Conservation (phyloP, 345 rosid species). For the Xanthoceras sorbifolium region DNA sequence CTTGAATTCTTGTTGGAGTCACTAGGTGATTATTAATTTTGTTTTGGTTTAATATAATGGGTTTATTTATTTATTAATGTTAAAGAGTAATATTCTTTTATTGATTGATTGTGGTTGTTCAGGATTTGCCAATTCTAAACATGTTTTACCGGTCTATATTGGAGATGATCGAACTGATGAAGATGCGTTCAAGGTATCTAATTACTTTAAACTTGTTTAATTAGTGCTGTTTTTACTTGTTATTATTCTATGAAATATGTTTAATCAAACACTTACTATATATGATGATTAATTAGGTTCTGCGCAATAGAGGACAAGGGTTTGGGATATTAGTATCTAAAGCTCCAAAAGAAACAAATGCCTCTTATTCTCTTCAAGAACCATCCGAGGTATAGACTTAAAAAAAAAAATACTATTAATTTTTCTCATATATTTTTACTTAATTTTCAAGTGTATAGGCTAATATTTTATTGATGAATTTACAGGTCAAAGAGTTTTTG, state of each 20-base stretch:
- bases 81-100: neutral
- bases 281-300: slow-evolving; percentile 66
- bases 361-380: slow-evolving; percentile 82
- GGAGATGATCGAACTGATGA: slow-evolving; percentile 97
- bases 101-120: slow-evolving; percentile 9
- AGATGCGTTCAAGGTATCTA: slow-evolving; percentile 85
- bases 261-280: neutral
- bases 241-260: neutral
- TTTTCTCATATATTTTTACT: no score
- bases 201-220: neutral
- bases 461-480: neutral
- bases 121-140: slow-evolving; percentile 65
- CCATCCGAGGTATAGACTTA: slow-evolving; percentile 82
- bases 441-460: no score
- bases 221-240: neutral
- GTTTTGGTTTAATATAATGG: neutral
- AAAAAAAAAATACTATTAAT: no score
- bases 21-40: slow-evolving; percentile 49
- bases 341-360: slow-evolving; percentile 81
- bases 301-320: slow-evolving; percentile 76
- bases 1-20: slow-evolving; percentile 78
- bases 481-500: slow-evolving; percentile 75
- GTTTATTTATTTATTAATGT: neutral
- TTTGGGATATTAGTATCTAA: slow-evolving; percentile 89
- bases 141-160: slow-evolving; percentile 83